A percentile compares a stretch with the other conserved stretches of the same genome.
phyloP scores from a whole-genome alignment of 345 rosid genomes.

The Cardamine chenopodiifolia region DNA sequence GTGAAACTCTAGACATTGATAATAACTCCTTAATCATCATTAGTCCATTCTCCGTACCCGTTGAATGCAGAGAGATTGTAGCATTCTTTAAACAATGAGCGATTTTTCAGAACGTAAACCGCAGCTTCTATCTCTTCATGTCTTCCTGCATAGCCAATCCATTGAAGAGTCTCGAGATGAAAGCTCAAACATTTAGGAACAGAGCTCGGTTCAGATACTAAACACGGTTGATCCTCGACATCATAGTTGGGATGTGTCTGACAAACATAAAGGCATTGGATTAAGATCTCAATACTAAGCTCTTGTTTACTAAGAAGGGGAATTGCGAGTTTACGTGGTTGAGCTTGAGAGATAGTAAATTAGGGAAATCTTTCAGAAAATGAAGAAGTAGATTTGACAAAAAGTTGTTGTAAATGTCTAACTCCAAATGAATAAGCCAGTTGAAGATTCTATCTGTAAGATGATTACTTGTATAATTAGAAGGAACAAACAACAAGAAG shows the following conservation, averaged over 20 bases:
- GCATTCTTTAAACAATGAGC: background rate
- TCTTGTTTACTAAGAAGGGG: background rate
- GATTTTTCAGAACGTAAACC: background rate
- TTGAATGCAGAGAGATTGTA: background rate
- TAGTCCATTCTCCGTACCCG: background rate
- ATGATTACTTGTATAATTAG: constrained; percentile 60
- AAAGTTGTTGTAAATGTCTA: background rate
- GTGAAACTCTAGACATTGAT: constrained; percentile 12
- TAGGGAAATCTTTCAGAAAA: constrained; percentile 12
- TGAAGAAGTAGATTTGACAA: background rate
- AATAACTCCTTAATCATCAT: background rate
- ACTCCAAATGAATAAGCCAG: constrained; percentile 12
- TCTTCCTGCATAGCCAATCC: background rate
- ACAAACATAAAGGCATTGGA: background rate
- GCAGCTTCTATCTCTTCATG: background rate
- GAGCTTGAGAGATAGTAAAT: constrained; percentile 24
- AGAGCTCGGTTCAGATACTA: background rate
- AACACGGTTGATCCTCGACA: background rate
- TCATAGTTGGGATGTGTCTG: background rate
- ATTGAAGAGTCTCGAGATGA: background rate
- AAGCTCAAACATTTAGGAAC: background rate
- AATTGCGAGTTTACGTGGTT: constrained; percentile 2
- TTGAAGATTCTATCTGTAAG: background rate
- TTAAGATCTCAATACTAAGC: constrained; percentile 3
- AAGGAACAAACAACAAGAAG: constrained; percentile 83